Evolutionary conservation across 768 basidiomycete species (phyloP).

Genomic region (Suillus americanus): DNA sequence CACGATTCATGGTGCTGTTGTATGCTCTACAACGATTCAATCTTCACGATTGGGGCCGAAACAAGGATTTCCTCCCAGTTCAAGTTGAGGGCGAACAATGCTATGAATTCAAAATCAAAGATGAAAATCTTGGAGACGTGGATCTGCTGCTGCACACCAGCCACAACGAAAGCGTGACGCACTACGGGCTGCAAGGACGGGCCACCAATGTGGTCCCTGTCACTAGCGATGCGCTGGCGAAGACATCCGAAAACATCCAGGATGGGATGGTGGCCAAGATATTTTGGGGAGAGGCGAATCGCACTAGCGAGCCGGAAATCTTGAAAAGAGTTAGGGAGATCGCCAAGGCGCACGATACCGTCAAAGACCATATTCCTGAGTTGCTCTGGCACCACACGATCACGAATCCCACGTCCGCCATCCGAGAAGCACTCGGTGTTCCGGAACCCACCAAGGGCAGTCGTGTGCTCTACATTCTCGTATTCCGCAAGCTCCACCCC

Average conservation of each 20-base stretch:
- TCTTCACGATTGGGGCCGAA: neutral
- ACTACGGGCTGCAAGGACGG: neutral
- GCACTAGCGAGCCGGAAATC: neutral
- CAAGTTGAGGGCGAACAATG: neutral
- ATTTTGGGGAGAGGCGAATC: neutral
- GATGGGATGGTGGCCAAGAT: neutral
- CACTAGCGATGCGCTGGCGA: neutral
- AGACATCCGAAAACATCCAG: neutral
- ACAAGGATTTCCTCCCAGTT: neutral
- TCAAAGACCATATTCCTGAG: neutral
- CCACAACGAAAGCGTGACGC: neutral
- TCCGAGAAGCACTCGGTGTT: neutral
- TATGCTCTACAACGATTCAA: neutral
- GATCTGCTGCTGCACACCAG: neutral
- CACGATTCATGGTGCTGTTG: neutral
- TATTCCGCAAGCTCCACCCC: neutral
- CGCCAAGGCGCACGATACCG: neutral
- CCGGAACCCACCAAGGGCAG: neutral
- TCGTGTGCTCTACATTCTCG: neutral
- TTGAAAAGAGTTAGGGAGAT: neutral
- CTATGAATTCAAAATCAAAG: neutral
- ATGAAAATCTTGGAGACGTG: neutral
- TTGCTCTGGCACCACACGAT: neutral
- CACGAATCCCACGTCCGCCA: neutral
- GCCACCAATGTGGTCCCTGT: neutral